phyloP scores from a whole-genome alignment of 768 basidiomycete genomes.

The Dendrothele bispora region DNA sequence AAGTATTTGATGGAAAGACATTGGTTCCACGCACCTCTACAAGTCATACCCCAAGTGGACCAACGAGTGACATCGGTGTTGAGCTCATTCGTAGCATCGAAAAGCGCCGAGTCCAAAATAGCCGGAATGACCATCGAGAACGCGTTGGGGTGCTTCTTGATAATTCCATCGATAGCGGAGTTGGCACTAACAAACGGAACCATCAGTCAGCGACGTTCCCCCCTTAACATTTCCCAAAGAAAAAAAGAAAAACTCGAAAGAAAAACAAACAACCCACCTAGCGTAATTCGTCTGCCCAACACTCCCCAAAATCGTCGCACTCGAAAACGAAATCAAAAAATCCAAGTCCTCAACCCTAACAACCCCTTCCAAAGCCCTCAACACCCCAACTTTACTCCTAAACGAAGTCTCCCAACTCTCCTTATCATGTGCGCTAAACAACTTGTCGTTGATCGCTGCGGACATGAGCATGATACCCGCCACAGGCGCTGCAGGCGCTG shows the following conservation, averaged over 20 bases:
- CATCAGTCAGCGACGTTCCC: not conserved
- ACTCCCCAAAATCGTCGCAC: constrained; percentile 17
- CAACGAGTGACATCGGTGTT: constrained; percentile 5
- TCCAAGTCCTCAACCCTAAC: constrained; percentile 13
- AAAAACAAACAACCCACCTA: constrained; percentile 11
- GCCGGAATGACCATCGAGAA: constrained; percentile 19
- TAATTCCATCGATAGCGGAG: constrained; percentile 15
- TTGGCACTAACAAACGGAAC: constrained; percentile 16
- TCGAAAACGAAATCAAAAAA: constrained; percentile 23
- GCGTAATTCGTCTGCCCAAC: constrained; percentile 24
- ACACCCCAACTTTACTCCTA: constrained; percentile 15
- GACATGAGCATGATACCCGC: constrained; percentile 20
- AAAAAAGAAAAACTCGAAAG: too few species aligned
- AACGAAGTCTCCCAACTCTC: constrained; percentile 18
- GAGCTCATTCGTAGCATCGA: constrained; percentile 5
- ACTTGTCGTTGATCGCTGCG: constrained; percentile 16
- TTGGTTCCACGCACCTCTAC: constrained; percentile 14
- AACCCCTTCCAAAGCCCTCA: constrained; percentile 14
- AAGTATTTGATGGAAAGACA: too few species aligned
- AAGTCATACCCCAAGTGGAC: constrained; percentile 13
- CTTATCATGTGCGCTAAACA: constrained; percentile 20
- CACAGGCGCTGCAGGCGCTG: constrained; percentile 13
- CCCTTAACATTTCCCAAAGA: too few species aligned
- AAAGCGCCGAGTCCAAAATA: constrained; percentile 13
- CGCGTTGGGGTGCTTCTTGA: constrained; percentile 13